phyloP scores from a whole-genome alignment of 148 eudicot species.

The Arctostaphylos glauca region DNA sequence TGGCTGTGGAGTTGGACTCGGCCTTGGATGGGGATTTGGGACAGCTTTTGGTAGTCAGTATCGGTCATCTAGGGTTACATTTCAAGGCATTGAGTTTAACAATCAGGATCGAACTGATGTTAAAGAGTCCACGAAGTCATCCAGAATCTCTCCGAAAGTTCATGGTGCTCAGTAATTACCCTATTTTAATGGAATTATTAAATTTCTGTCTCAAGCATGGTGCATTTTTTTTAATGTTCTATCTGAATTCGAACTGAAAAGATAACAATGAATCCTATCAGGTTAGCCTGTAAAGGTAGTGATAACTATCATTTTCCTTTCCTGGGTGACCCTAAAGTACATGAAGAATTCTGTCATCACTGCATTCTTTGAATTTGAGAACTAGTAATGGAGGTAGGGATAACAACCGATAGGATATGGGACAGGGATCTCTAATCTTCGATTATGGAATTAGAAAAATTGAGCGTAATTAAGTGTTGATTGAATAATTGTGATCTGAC shows the following conservation, averaged over 20 bases:
- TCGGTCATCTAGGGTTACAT: conserved; percentile 50
- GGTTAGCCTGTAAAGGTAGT: too few relatives aligned
- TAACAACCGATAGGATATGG: too few relatives aligned
- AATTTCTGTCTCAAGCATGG: background rate
- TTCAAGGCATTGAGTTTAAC: conserved; percentile 54
- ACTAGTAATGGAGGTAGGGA: too few relatives aligned
- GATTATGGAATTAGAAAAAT: too few relatives aligned
- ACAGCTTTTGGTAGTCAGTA: conserved; percentile 66
- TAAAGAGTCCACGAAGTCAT: conserved; percentile 25
- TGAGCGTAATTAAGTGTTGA: too few relatives aligned
- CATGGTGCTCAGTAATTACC: conserved; percentile 18
- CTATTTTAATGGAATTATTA: background rate
- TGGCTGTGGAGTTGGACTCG: conserved; percentile 80
- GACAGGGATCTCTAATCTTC: too few relatives aligned
- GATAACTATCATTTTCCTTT: too few relatives aligned
- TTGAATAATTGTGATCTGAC: too few relatives aligned
- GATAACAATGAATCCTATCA: background rate
- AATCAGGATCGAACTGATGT: conserved; percentile 18
- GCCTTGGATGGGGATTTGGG: conserved; percentile 89
- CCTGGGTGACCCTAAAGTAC: too few relatives aligned
- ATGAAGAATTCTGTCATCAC: too few relatives aligned
- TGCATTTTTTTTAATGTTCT: background rate
- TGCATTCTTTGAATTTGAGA: too few relatives aligned
- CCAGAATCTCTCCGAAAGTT: conserved; percentile 18
- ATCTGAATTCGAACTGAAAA: background rate